Evolutionary conservation across 345 rosid genomes (phyloP), one percentile per base, ranked within the genome.

Genomic region (Jatropha curcas): DNA sequence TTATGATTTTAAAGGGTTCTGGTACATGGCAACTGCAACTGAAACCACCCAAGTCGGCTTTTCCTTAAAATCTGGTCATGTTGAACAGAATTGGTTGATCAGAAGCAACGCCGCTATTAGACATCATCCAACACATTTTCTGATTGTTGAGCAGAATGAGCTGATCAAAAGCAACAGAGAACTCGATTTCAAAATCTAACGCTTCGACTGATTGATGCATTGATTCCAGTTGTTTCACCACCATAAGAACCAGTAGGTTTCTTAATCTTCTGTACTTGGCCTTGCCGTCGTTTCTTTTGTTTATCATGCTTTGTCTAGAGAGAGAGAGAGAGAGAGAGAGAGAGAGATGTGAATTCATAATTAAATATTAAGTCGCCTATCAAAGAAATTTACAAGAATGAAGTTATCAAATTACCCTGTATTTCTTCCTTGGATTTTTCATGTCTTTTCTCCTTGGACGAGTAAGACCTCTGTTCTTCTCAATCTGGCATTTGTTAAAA

Each of bases 371-470:
- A 60, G 12, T 68, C 30, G 10, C 41, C 17, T 20, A 19, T 43
- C 13, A 35, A 55, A 45, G 19, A 28, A 22, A 41, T 41, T 37
- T 8, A 33, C 5, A 37, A 62, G 4, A 16, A 59, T 10, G 17
- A 27, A 52, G 20, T 31, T 20, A 60, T n/a, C 28, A 16, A 9
- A 13, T 46, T 86, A 86, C 96, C 92, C 91, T 68, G 84, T 90
- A 85, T 43, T 91, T 94, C 89, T 88, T 90, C 77, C 98, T 86
- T 7, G 97, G 98, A 74, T 90, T 90, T 74, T 94, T 94, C 5
- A 4, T 46, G 11, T 75, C 76, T 84, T 82, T 94, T 83, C 84
- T 88, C 52, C 91, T 88, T 3, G 71, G 64, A 35, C 90, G 91
- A 7, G 95, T 90, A 71, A 94, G 72, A 70, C 97, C 95, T 82